A percentile compares a stretch with the other conserved stretches of the same genome.
These are phyloP conservation scores for Ophiostoma quercus DNA, from an alignment of 2,329 filamentous ascomycete genomes.

Conservation along the genomic window DNA sequence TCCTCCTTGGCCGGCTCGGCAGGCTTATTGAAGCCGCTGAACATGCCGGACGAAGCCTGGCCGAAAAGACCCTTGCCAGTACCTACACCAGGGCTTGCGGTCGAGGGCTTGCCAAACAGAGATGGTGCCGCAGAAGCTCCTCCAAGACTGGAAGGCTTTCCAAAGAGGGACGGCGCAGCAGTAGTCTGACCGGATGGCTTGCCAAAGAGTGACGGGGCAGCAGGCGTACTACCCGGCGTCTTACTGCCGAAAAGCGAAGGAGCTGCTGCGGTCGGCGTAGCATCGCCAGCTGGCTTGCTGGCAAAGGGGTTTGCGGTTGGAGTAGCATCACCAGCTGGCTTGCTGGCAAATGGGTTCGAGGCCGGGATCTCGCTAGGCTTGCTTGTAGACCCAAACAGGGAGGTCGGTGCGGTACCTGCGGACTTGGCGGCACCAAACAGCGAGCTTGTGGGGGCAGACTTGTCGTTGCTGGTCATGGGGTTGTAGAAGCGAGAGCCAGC, in stretches of 20 bases:
- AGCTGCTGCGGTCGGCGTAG: neutral
- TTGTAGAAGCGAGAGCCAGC: conserved; percentile 28
- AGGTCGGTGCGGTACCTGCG: neutral
- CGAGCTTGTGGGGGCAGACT: conserved; percentile 14
- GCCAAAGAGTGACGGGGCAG: conserved; percentile 15
- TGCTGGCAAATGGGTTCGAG: conserved; percentile 1
- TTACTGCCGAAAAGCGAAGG: conserved; percentile 18
- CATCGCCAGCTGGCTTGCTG: neutral
- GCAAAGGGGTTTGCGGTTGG: neutral
- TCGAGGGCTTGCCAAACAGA: conserved; percentile 26
- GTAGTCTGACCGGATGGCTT: conserved; percentile 14
- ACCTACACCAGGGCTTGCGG: conserved; percentile 13
- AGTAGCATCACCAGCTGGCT: neutral
- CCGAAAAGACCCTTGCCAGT: conserved; percentile 19
- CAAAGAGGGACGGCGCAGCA: conserved; percentile 16
- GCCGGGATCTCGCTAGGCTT: conserved; percentile 17
- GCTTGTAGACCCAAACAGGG: conserved; percentile 21
- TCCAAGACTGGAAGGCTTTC: conserved; percentile 12
- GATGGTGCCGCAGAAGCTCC: neutral
- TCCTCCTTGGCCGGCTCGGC: conserved; percentile 36
- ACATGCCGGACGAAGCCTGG: conserved; percentile 25
- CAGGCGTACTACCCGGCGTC: neutral
- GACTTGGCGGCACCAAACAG: conserved; percentile 23
- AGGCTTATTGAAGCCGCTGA: conserved; percentile 14
- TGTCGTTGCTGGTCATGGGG: conserved; percentile 19